phyloP scores from a whole-genome alignment of 441 rosid genomes.

The Pelargonium myrrhifolium region DNA sequence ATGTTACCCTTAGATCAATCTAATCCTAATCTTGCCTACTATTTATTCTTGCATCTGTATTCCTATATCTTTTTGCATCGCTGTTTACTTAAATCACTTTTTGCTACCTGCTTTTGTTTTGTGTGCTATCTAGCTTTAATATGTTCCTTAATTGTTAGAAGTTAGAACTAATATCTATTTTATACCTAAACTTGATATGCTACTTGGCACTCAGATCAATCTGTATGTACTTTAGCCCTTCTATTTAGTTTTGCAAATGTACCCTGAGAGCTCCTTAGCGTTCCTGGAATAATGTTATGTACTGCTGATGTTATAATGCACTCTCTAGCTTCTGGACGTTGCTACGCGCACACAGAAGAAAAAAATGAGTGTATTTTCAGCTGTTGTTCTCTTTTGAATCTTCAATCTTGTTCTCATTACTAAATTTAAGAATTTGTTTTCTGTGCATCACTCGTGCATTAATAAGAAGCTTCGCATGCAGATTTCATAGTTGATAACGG shows the following conservation, averaged over 20 bases:
- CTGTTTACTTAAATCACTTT: not conserved
- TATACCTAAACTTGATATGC: not conserved
- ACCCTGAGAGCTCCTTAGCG: not conserved
- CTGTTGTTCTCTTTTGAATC: not conserved
- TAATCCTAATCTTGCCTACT: not conserved
- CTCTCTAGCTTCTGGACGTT: not conserved
- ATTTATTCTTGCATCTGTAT: not conserved
- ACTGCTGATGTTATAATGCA: not conserved
- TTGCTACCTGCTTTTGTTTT: not conserved
- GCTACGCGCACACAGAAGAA: not conserved
- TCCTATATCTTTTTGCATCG: not conserved
- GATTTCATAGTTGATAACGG: slow-evolving; percentile 74
- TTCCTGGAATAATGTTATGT: not conserved
- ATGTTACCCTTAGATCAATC: not conserved
- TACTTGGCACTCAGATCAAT: slow-evolving; percentile 3
- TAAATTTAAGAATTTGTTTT: not conserved
- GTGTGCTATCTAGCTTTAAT: not conserved
- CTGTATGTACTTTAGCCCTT: not conserved
- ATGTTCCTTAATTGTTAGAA: not conserved
- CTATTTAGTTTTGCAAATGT: not conserved
- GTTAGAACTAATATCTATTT: not conserved
- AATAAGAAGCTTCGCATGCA: slow-evolving; percentile 23
- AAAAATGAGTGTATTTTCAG: not conserved
- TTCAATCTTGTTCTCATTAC: not conserved
- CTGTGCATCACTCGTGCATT: slow-evolving; percentile 12